Evolutionary conservation across 228 moss, liverwort and hornwort species (phyloP).

Genomic region (Sphagnum fallax): DNA sequence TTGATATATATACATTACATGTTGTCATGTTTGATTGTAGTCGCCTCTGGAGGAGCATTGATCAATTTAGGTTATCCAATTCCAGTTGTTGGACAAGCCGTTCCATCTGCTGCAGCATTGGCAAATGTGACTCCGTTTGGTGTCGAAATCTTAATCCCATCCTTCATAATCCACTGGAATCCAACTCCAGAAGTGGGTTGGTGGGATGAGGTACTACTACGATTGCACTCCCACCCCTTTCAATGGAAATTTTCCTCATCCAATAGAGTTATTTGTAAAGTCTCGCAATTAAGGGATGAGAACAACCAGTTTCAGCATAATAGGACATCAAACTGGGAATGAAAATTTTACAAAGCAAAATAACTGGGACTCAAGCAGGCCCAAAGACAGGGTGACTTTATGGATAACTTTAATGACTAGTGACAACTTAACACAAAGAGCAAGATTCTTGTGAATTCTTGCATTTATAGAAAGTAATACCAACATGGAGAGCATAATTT

Average conservation of each 20-base stretch:
- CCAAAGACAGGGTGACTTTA: no score
- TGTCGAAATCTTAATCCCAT: slow-evolving; percentile 52
- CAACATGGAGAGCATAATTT: background rate
- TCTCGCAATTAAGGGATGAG: background rate
- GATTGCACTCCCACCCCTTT: background rate
- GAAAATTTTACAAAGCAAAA: background rate
- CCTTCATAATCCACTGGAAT: slow-evolving; percentile 63
- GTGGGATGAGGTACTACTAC: slow-evolving; percentile 74
- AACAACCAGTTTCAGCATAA: background rate
- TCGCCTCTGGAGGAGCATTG: slow-evolving; percentile 9
- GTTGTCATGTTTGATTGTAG: background rate
- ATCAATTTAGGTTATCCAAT: slow-evolving; percentile 82
- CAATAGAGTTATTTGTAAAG: background rate
- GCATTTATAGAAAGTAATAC: background rate
- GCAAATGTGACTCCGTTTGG: slow-evolving; percentile 59
- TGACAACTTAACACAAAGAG: background rate
- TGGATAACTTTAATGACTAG: background rate
- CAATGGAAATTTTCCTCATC: background rate
- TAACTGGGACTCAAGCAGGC: no score
- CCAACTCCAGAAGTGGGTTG: slow-evolving; percentile 80
- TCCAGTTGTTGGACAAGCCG: slow-evolving; percentile 72
- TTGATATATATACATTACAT: background rate
- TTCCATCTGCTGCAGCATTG: slow-evolving; percentile 56
- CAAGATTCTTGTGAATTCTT: background rate
- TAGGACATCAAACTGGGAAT: background rate